A percentile compares a stretch with the other conserved stretches of the same genome.
Evolutionary conservation across 2,329 filamentous ascomycete species (phyloP).

Genomic region (Penicillium sp.): DNA sequence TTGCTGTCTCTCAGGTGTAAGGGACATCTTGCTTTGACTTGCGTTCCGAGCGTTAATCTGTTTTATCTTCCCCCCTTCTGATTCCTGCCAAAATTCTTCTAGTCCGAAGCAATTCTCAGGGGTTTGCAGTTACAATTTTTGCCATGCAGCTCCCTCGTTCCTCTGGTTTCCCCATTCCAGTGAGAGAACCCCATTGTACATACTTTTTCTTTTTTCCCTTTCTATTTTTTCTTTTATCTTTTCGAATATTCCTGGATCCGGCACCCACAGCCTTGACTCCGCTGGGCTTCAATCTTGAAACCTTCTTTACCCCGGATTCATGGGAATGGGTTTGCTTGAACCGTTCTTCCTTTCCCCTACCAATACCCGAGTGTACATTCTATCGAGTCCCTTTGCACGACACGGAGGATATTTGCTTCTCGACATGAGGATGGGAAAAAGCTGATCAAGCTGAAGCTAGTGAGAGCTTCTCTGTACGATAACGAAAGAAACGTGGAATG

Average conservation of each 20-base stretch:
- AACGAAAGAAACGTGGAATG: constrained; percentile 40
- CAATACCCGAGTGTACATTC: not conserved
- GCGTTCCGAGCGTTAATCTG: constrained; percentile 23
- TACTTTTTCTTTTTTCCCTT: constrained; percentile 10
- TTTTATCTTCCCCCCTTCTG: not conserved
- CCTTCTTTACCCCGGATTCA: not conserved
- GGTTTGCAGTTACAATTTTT: not conserved
- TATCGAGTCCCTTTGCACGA: not conserved
- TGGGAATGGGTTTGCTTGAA: constrained; percentile 13
- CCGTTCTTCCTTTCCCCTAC: constrained; percentile 1
- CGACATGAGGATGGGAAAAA: constrained; percentile 6
- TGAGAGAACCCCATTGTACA: constrained; percentile 15
- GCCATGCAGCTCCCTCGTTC: not conserved
- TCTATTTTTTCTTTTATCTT: constrained; percentile 2
- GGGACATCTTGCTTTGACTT: constrained; percentile 18
- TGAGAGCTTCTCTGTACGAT: constrained; percentile 35
- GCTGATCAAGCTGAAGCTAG: constrained; percentile 16
- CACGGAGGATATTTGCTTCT: constrained; percentile 13
- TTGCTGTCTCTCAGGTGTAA: not conserved
- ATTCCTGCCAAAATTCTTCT: not conserved
- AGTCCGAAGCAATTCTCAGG: not conserved
- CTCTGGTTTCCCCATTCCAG: not conserved
- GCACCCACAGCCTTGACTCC: constrained; percentile 6
- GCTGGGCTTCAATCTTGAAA: constrained; percentile 11
- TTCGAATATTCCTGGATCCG: constrained; percentile 11